Percentiles rank a stretch among this genome's conserved stretches.
phyloP scores from a whole-genome alignment of 768 basidiomycete species.

The Suillus americanus region DNA sequence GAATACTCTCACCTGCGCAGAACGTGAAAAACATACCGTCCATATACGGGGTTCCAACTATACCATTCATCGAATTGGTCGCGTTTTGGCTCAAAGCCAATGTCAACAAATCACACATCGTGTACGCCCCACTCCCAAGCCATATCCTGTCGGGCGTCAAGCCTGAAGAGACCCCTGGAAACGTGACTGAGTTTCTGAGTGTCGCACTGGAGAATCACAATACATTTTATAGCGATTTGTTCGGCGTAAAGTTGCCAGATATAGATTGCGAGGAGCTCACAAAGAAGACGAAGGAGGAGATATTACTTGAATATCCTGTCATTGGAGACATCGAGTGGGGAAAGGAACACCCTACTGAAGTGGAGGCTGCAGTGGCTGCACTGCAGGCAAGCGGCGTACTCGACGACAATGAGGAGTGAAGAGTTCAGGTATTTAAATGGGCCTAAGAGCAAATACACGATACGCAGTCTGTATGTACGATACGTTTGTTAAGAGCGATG shows the following conservation, averaged over 20 bases:
- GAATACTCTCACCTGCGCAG: conserved; percentile 1
- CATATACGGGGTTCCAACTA: conserved; percentile 10
- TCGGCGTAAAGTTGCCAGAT: background rate
- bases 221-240: background rate
- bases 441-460: too few species aligned
- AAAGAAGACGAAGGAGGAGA: conserved; percentile 6
- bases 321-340: conserved; percentile 13
- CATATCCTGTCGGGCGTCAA: background rate
- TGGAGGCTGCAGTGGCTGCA: background rate
- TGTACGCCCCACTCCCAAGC: conserved; percentile 12
- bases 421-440: background rate
- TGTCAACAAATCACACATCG: background rate
- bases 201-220: background rate
- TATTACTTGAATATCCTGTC: conserved; percentile 6
- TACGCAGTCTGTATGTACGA: too few species aligned
- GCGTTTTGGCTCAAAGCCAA: background rate
- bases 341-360: conserved; percentile 14
- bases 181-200: background rate
- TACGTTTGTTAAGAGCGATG: too few species aligned
- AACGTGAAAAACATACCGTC: conserved; percentile 15
- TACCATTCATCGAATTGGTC: background rate
- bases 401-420: background rate
- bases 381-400: background rate
- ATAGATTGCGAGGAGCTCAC: background rate
- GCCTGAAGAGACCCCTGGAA: background rate